Percentiles rank a stretch among this genome's conserved stretches.
Evolutionary conservation across 2,329 filamentous ascomycete species (phyloP).

Genomic region (Colletotrichum endophyticum): DNA sequence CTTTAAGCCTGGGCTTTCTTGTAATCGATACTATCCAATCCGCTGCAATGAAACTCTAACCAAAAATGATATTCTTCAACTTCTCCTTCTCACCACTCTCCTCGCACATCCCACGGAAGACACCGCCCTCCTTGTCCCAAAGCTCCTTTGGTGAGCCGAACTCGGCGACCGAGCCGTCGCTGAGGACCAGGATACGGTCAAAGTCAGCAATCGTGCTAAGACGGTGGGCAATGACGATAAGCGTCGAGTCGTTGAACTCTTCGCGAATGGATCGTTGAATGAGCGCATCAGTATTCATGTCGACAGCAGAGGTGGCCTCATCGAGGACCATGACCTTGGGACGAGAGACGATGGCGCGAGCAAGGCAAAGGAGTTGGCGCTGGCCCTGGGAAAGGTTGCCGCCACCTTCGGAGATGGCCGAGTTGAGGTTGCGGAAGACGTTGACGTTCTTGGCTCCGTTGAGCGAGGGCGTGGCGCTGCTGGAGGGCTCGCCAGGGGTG

Average conservation of each 20-base stretch:
- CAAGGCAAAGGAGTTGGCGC: conserved; percentile 76
- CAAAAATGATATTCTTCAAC: conserved; percentile 51
- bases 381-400: conserved; percentile 79
- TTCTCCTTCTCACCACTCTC: conserved; percentile 64
- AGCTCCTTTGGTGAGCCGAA: conserved; percentile 69
- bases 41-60: neutral
- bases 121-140: conserved; percentile 55
- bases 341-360: conserved; percentile 72
- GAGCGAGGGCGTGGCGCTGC: conserved; percentile 28
- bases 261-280: conserved; percentile 77
- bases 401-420: conserved; percentile 72
- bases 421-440: conserved; percentile 66
- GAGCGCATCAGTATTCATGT: conserved; percentile 76
- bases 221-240: conserved; percentile 67
- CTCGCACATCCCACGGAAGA: conserved; percentile 69
- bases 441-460: conserved; percentile 60
- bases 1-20: no score
- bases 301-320: conserved; percentile 79
- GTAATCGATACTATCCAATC: neutral
- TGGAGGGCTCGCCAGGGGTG: conserved; percentile 44
- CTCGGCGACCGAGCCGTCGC: conserved; percentile 70
- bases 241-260: conserved; percentile 71
- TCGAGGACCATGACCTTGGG: conserved; percentile 82
- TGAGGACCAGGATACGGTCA: conserved; percentile 74
- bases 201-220: conserved; percentile 80